Evolutionary conservation across 2,329 filamentous ascomycete species (phyloP).

Genomic region (Stylonectria norvegica): DNA sequence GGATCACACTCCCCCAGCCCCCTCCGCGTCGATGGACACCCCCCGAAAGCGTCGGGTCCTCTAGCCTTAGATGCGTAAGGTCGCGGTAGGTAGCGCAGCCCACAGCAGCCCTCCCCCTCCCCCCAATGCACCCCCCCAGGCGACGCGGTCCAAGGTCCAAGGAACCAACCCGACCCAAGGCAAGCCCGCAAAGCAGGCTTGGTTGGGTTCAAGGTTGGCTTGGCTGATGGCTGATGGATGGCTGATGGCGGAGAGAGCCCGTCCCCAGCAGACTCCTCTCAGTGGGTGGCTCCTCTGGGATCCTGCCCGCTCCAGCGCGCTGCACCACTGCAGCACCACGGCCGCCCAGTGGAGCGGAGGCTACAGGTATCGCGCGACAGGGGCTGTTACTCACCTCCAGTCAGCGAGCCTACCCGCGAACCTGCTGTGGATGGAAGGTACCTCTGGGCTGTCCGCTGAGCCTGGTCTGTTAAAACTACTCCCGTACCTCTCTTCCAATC

Average conservation of each 20-base stretch:
- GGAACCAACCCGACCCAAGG: background rate
- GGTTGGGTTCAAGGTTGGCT: background rate
- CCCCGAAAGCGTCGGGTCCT: slow-evolving; percentile 21
- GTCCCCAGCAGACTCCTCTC: no score
- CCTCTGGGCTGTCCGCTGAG: slow-evolving; percentile 1
- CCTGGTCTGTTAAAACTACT: slow-evolving; percentile 36
- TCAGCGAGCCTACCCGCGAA: no score
- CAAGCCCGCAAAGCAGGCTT: background rate
- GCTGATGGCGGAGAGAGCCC: no score
- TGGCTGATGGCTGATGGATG: background rate
- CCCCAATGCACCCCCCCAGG: no score
- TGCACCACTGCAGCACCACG: no score
- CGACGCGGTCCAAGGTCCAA: slow-evolving; percentile 7
- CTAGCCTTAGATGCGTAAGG: slow-evolving; percentile 14
- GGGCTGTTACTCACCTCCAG: no score
- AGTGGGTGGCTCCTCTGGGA: no score
- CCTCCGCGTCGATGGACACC: slow-evolving; percentile 13
- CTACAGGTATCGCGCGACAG: no score
- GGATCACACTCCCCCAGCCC: slow-evolving; percentile 17
- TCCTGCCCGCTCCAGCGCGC: no score
- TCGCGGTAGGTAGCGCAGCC: slow-evolving; percentile 13
- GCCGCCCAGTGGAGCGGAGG: no score
- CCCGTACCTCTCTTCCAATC: slow-evolving; percentile 49
- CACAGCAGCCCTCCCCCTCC: slow-evolving; percentile 4
- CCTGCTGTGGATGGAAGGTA: background rate